Evolutionary conservation across 2,329 filamentous ascomycete genomes (phyloP).

Genomic region (Truncatella angustata): DNA sequence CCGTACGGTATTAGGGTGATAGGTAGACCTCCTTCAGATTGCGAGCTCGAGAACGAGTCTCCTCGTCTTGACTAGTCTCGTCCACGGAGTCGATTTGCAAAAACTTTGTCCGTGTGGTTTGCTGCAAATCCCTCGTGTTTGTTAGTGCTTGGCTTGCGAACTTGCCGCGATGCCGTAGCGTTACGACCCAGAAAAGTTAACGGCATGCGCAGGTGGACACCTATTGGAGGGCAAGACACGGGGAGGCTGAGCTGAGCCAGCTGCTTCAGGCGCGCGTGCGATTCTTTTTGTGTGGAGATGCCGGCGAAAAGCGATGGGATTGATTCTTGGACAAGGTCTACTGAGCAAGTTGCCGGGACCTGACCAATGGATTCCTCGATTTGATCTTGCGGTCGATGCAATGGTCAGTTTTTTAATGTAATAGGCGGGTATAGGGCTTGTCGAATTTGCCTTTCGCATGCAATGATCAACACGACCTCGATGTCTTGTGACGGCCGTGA

Average conservation of each 20-base stretch:
- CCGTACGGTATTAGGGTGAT: too few relatives aligned
- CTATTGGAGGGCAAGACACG: background rate
- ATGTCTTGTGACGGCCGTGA: background rate
- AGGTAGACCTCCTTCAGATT: too few relatives aligned
- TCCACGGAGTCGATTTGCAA: too few relatives aligned
- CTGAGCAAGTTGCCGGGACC: background rate
- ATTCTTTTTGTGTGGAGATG: background rate
- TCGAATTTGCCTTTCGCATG: background rate
- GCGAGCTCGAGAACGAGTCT: too few relatives aligned
- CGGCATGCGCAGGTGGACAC: background rate
- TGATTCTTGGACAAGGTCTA: background rate
- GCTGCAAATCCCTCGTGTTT: background rate
- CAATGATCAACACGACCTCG: conserved; percentile 1
- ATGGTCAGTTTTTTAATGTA: background rate
- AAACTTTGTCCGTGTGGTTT: background rate
- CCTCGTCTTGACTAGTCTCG: too few relatives aligned
- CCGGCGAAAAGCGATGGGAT: background rate
- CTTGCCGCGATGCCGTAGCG: background rate
- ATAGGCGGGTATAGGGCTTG: too few relatives aligned
- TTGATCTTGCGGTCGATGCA: background rate
- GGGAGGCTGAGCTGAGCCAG: background rate
- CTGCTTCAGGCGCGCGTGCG: background rate
- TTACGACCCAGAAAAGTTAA: background rate
- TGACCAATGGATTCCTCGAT: background rate
- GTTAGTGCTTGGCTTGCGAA: too few relatives aligned